A percentile compares a stretch with the other conserved stretches of the same genome.
These are phyloP conservation scores for Gossypioides kirkii DNA, from an alignment of 345 rosid species.

Conservation along the genomic window DNA sequence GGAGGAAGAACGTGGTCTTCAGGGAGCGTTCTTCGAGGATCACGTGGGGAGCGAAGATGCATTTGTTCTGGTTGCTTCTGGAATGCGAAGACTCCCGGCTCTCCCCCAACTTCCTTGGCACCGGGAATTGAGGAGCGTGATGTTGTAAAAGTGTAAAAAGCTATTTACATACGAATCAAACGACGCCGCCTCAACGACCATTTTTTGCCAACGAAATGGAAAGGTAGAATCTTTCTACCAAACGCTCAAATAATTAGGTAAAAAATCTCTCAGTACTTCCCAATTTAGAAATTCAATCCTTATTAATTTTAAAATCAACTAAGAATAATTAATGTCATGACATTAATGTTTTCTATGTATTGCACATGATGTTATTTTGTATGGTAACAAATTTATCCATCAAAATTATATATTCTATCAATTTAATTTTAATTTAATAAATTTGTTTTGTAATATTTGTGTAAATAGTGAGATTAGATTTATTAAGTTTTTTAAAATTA, in stretches of 20 bases:
- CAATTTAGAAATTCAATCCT: no score
- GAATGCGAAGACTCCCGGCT: background rate
- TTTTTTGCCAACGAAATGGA: background rate
- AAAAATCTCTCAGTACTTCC: no score
- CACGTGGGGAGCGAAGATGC: background rate
- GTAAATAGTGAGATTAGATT: no score
- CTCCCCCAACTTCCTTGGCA: background rate
- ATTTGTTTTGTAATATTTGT: no score
- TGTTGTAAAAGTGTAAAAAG: background rate
- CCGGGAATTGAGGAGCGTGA: no score
- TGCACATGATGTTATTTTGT: no score
- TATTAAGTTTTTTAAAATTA: accelerated
- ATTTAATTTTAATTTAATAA: no score
- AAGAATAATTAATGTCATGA: no score
- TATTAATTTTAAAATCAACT: no score
- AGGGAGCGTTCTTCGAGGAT: background rate
- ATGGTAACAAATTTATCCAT: no score
- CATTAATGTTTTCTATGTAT: no score
- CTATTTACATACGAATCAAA: background rate
- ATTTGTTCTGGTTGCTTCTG: constrained; percentile 15
- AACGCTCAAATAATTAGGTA: no score
- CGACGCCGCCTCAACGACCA: background rate
- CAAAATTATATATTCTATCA: accelerated
- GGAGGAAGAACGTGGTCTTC: background rate
- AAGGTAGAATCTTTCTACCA: background rate